A percentile compares a stretch with the other conserved stretches of the same genome.
These are phyloP conservation scores for Hyphopichia fennica DNA, from an alignment of 1,139 yeast genomes.

Conservation along the genomic window DNA sequence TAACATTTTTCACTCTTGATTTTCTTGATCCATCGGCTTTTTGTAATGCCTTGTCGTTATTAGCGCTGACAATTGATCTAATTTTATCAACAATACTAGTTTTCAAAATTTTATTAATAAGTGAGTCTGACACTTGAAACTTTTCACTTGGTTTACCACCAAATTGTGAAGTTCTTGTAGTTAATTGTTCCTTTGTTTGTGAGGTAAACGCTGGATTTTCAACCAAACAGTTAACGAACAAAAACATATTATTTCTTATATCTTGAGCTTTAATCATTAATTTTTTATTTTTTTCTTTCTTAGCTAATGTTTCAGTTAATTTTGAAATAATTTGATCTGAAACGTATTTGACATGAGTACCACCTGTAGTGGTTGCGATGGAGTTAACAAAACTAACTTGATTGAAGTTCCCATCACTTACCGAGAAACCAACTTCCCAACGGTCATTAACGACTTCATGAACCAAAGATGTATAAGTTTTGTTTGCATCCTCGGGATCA, in stretches of 20 bases:
- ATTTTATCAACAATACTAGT: conserved; percentile 85
- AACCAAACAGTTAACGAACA: conserved; percentile 87
- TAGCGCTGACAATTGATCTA: conserved; percentile 77
- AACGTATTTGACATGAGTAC: conserved; percentile 88
- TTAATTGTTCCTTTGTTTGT: conserved; percentile 94
- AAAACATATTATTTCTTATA: conserved; percentile 84
- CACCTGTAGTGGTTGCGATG: conserved; percentile 96
- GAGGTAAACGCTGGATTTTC: conserved; percentile 98
- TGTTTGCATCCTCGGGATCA: conserved; percentile 21
- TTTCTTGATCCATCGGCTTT: conserved; percentile 90
- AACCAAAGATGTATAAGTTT: conserved; percentile 56
- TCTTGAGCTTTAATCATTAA: conserved; percentile 85
- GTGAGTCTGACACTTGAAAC: conserved; percentile 68
- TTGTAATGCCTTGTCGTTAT: conserved; percentile 84
- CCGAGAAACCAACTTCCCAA: conserved; percentile 97
- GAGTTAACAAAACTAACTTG: conserved; percentile 97
- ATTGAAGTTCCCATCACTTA: conserved; percentile 83
- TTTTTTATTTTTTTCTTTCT: conserved; percentile 73
- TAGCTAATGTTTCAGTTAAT: conserved; percentile 57
- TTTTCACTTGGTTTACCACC: conserved; percentile 70
- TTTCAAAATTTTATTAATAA: conserved; percentile 65
- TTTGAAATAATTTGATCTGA: conserved; percentile 82
- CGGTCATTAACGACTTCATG: conserved; percentile 71
- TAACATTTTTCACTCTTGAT: conserved; percentile 82
- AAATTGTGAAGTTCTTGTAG: conserved; percentile 84